Conservation (phyloP, 345 rosid genomes). For the Nephelium lappaceum region DNA sequence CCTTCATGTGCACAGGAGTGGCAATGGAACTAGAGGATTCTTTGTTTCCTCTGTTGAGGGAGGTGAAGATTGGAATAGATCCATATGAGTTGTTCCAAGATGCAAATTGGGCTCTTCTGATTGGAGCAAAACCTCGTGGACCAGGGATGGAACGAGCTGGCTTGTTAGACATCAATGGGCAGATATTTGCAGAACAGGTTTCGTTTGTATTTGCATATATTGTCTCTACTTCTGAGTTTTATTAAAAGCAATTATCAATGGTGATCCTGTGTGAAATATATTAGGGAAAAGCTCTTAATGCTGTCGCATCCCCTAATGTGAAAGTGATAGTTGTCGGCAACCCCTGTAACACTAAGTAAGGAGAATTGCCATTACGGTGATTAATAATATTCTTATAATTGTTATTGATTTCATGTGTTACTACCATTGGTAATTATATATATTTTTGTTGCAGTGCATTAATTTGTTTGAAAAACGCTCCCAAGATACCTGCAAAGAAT, state of each 20-base stretch:
- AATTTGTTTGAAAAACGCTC: slow-evolving; percentile 96
- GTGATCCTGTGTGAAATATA: slow-evolving; percentile 15
- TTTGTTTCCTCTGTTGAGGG: slow-evolving; percentile 88
- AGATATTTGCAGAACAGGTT: slow-evolving; percentile 92
- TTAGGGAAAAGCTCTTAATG: slow-evolving; percentile 91
- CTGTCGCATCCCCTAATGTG: slow-evolving; percentile 82
- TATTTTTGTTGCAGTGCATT: slow-evolving; percentile 61
- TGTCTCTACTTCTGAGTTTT: not conserved
- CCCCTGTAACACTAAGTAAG: slow-evolving; percentile 99
- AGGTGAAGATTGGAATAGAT: slow-evolving; percentile 81
- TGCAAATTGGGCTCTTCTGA: slow-evolving; percentile 94
- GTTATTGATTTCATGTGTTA: not conserved
- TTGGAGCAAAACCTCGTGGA: slow-evolving; percentile 99
- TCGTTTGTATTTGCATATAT: slow-evolving; percentile 6
- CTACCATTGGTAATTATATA: slow-evolving; percentile 2
- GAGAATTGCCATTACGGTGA: not conserved
- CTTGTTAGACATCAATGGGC: slow-evolving; percentile 87
- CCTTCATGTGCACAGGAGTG: slow-evolving; percentile 55
- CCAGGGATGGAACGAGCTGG: slow-evolving; percentile 97
- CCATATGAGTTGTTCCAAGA: slow-evolving; percentile 90
- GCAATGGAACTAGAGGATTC: slow-evolving; percentile 99
- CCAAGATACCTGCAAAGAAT: slow-evolving; percentile 90
- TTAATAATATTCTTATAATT: not conserved
- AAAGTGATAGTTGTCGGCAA: slow-evolving; percentile 97
- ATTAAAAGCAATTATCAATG: not conserved